phyloP scores from a whole-genome alignment of 768 basidiomycete genomes.

The Lactarius hengduanensis region DNA sequence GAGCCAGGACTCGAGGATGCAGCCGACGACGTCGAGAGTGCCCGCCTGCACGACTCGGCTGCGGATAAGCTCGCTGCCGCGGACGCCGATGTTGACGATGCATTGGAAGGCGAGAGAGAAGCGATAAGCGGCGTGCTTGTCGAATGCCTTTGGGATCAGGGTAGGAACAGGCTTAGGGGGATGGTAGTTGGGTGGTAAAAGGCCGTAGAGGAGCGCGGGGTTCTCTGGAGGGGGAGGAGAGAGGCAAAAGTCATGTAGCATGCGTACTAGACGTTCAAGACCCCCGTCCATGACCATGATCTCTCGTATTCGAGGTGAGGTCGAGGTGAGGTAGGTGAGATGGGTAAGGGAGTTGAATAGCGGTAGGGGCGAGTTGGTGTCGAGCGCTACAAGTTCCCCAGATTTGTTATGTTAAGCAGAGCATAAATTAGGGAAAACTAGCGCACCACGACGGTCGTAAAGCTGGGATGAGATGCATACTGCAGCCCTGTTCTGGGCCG shows the following conservation, averaged over 20 bases:
- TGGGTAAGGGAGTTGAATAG: constrained; percentile 94
- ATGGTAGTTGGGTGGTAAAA: constrained; percentile 61
- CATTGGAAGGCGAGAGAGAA: constrained; percentile 96
- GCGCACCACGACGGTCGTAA: constrained; percentile 89
- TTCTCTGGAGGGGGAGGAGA: constrained; percentile 81
- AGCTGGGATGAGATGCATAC: constrained; percentile 93
- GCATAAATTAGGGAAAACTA: constrained; percentile 13
- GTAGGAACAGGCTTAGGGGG: constrained; percentile 56
- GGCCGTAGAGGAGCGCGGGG: constrained; percentile 72
- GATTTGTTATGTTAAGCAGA: not conserved
- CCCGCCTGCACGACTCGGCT: constrained; percentile 93
- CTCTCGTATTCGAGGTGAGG: constrained; percentile 95
- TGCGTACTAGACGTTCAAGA: constrained; percentile 89
- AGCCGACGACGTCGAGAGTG: constrained; percentile 89
- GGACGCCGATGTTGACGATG: constrained; percentile 94
- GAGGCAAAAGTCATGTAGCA: constrained; percentile 85
- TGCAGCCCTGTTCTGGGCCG: constrained; percentile 91
- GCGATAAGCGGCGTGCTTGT: constrained; percentile 83
- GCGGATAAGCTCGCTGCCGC: constrained; percentile 90
- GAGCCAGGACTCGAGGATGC: constrained; percentile 91
- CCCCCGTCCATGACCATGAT: constrained; percentile 99
- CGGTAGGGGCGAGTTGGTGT: constrained; percentile 58
- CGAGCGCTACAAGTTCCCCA: constrained; percentile 40
- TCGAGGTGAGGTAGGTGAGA: constrained; percentile 94
- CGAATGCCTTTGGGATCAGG: constrained; percentile 66